phyloP scores from a whole-genome alignment of 1,139 yeast genomes.

The Candida dubliniensis region DNA sequence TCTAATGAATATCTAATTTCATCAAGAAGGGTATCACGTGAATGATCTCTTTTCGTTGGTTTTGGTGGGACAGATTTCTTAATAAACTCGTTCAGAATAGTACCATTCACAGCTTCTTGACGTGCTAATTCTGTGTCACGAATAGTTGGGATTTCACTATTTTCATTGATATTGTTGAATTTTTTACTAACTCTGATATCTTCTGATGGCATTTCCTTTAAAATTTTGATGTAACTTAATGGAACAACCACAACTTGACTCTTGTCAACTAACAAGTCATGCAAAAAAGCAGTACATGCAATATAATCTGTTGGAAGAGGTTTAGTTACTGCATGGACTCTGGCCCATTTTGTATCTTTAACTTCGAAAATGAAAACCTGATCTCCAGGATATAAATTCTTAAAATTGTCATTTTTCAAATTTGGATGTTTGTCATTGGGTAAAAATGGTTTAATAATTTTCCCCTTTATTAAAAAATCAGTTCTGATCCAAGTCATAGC shows the following conservation, averaged over 20 bases:
- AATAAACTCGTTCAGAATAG: constrained; percentile 9
- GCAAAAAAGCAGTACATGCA: constrained; percentile 58
- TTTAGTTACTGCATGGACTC: constrained; percentile 67
- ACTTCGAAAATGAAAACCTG: constrained; percentile 77
- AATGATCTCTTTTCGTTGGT: constrained; percentile 37
- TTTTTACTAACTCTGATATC: constrained; percentile 27
- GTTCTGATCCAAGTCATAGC: constrained; percentile 39
- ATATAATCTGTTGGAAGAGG: constrained; percentile 73
- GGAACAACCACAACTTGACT: constrained; percentile 62
- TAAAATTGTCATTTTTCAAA: constrained; percentile 40
- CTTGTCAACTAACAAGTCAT: constrained; percentile 58
- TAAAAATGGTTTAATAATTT: constrained; percentile 57
- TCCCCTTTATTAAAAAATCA: constrained; percentile 44
- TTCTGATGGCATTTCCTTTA: constrained; percentile 34
- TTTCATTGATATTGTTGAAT: constrained; percentile 31
- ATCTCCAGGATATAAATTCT: constrained; percentile 75
- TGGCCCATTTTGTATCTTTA: constrained; percentile 66
- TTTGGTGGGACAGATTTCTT: constrained; percentile 47
- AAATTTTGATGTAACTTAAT: constrained; percentile 45
- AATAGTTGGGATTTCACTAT: constrained; percentile 44
- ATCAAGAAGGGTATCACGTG: constrained; percentile 39
- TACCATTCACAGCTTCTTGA: constrained; percentile 31
- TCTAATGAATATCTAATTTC: constrained; percentile 61
- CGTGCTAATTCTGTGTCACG: constrained; percentile 40
- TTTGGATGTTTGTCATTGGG: constrained; percentile 56